Base-by-base conservation (phyloP, 768 basidiomycete genomes). In the Epithele typhae region DNA sequence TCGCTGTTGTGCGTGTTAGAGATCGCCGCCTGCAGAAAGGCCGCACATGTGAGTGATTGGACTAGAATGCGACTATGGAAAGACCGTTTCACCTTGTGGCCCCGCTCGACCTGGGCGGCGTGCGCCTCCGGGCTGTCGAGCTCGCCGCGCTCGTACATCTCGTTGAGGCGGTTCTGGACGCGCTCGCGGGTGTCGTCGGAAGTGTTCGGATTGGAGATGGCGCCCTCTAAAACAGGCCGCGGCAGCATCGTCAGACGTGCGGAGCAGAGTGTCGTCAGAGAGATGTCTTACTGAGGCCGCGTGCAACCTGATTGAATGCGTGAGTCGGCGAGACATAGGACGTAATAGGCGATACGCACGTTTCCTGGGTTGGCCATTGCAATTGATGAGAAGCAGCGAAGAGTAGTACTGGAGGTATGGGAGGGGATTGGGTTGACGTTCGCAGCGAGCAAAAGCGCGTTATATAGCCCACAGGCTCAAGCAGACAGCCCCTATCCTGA, bases 281-380 rank as follows among this genome's bases (percentile, higher is more conserved):
- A 30, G 30, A 22, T 25, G 22, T 22, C 49, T 30, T 4, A 46
- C 43, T 51, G 25, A 51, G 35, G 34, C 43, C 44, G 33, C 49
- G 49, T 34, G 49, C 49, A 37, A 45, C 43, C 49, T 45, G 36
- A 27, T 22, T 32, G 36, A 19, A 12, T 41, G 25, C 25, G 14
- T 25, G 15, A n/a, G 40, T 41, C 15, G 7, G 7, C 35, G 35
- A 19, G 18, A n/a, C n/a, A n/a, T n/a, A n/a, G n/a, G n/a, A n/a
- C 27, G 23, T 9, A n/a, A 1, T 14, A n/a, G 37, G 1, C 18
- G 8, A n/a, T 3, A 46, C 51, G 23, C 25, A 55, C 55, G 45
- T 56, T 52, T 40, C 55, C 51, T 7, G 55, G 46, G 48, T 56
- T 56, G 39, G 55, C 25, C 51, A 50, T 50, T 3, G 14, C 44